These are phyloP conservation scores for Cylindrodendrum hubeiense DNA, from an alignment of 2,329 filamentous ascomycete genomes.

Conservation along the genomic window DNA sequence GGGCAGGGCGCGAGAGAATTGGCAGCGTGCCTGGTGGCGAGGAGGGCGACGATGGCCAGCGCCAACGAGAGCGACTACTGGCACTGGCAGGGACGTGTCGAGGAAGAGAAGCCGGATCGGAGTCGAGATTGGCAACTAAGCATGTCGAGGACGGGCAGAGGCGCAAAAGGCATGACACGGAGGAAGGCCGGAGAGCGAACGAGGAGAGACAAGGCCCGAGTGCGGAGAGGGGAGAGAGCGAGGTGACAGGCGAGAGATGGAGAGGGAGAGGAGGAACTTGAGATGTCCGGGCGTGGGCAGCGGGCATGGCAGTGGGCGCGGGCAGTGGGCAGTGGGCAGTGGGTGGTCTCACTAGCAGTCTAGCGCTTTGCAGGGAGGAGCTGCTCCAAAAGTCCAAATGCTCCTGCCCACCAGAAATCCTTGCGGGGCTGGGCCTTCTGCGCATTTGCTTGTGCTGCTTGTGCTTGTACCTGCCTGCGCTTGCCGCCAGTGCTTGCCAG, in stretches of 20 bases:
- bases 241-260: constrained; percentile 31
- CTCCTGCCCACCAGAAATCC: constrained; percentile 20
- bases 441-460: constrained; percentile 7
- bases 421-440: constrained; percentile 19
- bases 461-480: background rate
- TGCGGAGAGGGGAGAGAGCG: constrained; percentile 48
- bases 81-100: constrained; percentile 35
- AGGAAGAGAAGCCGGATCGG: constrained; percentile 37
- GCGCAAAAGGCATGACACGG: constrained; percentile 39
- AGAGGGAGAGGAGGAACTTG: constrained; percentile 24
- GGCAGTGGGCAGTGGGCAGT: constrained; percentile 19
- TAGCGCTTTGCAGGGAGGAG: constrained; percentile 20
- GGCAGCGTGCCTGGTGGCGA: constrained; percentile 29
- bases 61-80: constrained; percentile 39
- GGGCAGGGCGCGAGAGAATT: constrained; percentile 35
- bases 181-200: constrained; percentile 25
- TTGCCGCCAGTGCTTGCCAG: too few species aligned
- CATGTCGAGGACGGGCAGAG: constrained; percentile 41
- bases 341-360: constrained; percentile 27
- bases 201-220: constrained; percentile 26
- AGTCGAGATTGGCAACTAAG: constrained; percentile 42
- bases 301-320: constrained; percentile 4
- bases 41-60: constrained; percentile 30
- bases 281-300: constrained; percentile 28
- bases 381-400: constrained; percentile 15